Base-by-base conservation (phyloP, 805 yeast species). In the Ogataea trehalophila region DNA sequence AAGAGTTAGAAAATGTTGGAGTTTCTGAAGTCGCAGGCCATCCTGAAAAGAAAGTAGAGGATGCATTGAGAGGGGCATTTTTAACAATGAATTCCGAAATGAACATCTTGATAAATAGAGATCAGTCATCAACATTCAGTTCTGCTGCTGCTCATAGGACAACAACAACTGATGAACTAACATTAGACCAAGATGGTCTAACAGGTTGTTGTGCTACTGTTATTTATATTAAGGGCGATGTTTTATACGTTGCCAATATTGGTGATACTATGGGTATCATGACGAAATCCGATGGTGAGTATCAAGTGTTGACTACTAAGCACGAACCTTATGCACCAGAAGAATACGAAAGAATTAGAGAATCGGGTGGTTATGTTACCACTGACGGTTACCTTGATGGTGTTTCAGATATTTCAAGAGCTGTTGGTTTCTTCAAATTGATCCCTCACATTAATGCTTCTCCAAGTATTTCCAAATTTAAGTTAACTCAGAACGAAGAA, bases 201-300 rank as follows among this genome's bases (percentile, higher is more conserved):
- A 80, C 91, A 15, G 99, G 99, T 13, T 85, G 95, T 39, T 81
- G 95, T 51, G 86, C 89, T 0, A 83, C 97, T 0, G 81, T 89
- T 13, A 73, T 89, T 14, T 94, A 88, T 63, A 75, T 92, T 56
- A 80, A 80, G 50, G 95, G 84, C 17, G 77, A 78, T 44, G 75
- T 72, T 46, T 63, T 90, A 20, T 89, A 83, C 63, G 76, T 90
- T 22, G 97, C 97, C 2, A 91, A 91, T 53, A 79, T 88, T 46
- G 99, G 99, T 58, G 97, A 94, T 59, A 81, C 88, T 2, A 85
- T 84, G 75, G 91, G 89, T 1, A 72, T 94, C 43, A 63, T 92
- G 43, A 82, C 95, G 7, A 78, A 85, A 49, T 78, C 80, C 37
- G 89, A 87, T 65, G 97, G 98, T 31, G 92, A 88, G 42, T 85